A percentile compares a stretch with the other conserved stretches of the same genome.
Conservation (phyloP, 2,329 filamentous ascomycete genomes). For the Phoma sp. region DNA sequence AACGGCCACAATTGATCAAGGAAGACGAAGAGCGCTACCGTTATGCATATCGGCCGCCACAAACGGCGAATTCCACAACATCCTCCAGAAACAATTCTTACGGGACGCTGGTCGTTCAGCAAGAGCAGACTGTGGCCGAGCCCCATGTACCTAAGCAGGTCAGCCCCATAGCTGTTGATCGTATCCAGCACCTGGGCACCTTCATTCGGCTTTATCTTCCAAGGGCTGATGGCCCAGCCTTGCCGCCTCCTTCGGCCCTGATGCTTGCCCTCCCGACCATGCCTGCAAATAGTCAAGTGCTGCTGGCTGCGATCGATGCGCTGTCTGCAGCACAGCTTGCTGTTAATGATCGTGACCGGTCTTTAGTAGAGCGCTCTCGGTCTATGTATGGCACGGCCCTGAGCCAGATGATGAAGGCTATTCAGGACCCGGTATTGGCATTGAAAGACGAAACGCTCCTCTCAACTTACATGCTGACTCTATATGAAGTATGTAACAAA, state of each 20-base stretch:
- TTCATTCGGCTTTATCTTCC: constrained; percentile 44
- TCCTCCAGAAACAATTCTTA: constrained; percentile 6
- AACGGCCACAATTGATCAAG: constrained; percentile 39
- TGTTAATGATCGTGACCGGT: constrained; percentile 36
- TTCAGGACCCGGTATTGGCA: constrained; percentile 34
- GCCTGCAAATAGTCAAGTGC: constrained; percentile 39
- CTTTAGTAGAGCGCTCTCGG: constrained; percentile 42
- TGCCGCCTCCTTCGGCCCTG: constrained; percentile 45
- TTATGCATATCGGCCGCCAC: constrained; percentile 33
- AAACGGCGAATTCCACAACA: constrained; percentile 4
- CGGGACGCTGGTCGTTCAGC: constrained; percentile 20
- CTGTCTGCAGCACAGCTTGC: constrained; percentile 44
- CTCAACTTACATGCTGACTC: constrained; percentile 43
- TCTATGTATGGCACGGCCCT: constrained; percentile 45
- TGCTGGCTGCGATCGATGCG: constrained; percentile 42
- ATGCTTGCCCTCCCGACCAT: constrained; percentile 41
- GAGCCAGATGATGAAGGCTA: constrained; percentile 38
- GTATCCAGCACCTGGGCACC: constrained; percentile 42
- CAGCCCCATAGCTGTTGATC: constrained; percentile 43
- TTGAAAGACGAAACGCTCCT: constrained; percentile 44
- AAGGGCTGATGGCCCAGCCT: constrained; percentile 31
- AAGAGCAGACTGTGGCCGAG: constrained; percentile 22
- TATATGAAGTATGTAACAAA: constrained; percentile 37
- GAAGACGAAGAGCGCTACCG: constrained; percentile 45
- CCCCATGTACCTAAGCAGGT: constrained; percentile 37